Evolutionary conservation across 2,329 filamentous ascomycete species (phyloP), one percentile per base, ranked within the genome.

Genomic region (Didymella keratinophila): DNA sequence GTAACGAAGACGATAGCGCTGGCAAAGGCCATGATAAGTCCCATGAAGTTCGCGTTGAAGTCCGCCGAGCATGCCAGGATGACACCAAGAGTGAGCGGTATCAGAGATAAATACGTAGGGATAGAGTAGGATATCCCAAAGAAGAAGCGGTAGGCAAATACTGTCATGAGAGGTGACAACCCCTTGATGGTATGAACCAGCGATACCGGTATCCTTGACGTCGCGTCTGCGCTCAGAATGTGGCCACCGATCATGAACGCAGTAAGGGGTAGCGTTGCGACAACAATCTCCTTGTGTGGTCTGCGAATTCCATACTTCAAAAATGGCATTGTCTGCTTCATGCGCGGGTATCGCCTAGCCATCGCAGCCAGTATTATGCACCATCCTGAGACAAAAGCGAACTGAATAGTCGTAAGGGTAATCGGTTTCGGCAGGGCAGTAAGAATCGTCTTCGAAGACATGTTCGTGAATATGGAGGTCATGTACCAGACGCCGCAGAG

Each of bases 181-280:
- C 95, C 95, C 80, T 99, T 99, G 79, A 99, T 98, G 1, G 95
- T 99, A 78, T 99, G 95, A 3, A 99, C 95, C 34, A 99, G 85
- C 7, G 95, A 98, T 1, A 99, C 95, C 0, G 95, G 94, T 53
- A 99, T 98, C 75, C 93, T 91, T 49, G 92, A 90, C 30, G 94
- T 99, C 27, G 95, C 94, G 64, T 93, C 95, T 6, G 94, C 96
- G 76, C 92, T 97, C 43, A 98, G 82, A 39, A 99, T 90, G 78
- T 99, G 95, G 5, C 95, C 95, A 34, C 89, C 90, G 50, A 99
- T 91, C 77, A 97, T 93, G 77, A 99, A 99, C 27, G 90, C 84
- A 1, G 95, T 94, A 32, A 99, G 83, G 18, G 95, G 95, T n/a
- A 98, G 82, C 0, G 94, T 97, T 1, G 92, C 94, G 71, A 84